phyloP scores from a whole-genome alignment of 78 protist species.

The Ministeria vibrans region DNA sequence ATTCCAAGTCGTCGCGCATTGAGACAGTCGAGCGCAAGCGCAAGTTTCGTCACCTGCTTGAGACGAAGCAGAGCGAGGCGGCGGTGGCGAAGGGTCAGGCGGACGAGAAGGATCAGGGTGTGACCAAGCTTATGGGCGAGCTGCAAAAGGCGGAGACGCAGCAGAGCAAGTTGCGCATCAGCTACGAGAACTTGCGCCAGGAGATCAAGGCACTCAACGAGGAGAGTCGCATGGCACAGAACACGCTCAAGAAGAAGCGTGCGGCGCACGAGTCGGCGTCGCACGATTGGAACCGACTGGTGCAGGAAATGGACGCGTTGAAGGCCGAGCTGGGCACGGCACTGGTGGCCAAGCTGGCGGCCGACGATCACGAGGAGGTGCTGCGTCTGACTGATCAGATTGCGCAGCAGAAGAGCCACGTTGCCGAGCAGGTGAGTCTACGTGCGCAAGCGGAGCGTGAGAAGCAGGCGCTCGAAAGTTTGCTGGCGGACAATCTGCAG shows the following conservation, averaged over 20 bases:
- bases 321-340: constrained; percentile 12
- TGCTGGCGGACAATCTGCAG: constrained; percentile 2
- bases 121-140: background rate
- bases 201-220: background rate
- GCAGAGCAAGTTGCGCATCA: background rate
- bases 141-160: background rate
- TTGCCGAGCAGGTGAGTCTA: background rate
- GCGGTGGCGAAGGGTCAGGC: no score
- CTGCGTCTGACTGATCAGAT: background rate
- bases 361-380: constrained; percentile 11
- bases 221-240: background rate
- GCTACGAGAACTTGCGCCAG: background rate
- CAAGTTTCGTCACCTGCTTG: background rate
- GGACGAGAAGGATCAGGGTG: no score
- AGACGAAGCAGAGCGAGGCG: background rate
- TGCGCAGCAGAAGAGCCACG: background rate
- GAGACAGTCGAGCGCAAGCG: background rate
- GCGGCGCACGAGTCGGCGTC: background rate
- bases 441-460: background rate
- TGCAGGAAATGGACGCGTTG: background rate
- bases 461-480: background rate
- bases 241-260: background rate
- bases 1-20: background rate
- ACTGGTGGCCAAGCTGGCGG: background rate
- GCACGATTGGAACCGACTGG: no score